These are phyloP conservation scores for Euptelea pleiosperma DNA, from an alignment of 164 flowering plant species.

Conservation along the genomic window DNA sequence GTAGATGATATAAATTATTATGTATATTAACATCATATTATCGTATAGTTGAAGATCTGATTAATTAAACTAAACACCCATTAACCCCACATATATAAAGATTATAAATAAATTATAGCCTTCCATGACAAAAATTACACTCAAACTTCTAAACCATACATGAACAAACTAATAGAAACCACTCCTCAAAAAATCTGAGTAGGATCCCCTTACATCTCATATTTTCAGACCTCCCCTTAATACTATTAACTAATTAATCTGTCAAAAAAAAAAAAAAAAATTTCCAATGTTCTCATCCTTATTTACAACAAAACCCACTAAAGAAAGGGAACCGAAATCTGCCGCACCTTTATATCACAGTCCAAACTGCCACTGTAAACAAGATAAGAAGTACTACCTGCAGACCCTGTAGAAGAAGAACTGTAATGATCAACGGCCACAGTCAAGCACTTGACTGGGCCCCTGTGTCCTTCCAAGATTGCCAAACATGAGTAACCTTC, in stretches of 20 bases:
- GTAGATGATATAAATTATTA: background rate
- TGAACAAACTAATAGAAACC: background rate
- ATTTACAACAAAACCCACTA: background rate
- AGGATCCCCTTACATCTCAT: background rate
- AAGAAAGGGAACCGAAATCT: constrained; percentile 34
- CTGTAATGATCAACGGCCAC: constrained; percentile 26
- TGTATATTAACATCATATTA: background rate
- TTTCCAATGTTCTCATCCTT: too few species aligned
- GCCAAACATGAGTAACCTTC: constrained; percentile 50
- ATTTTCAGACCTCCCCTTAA: background rate
- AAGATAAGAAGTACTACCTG: constrained; percentile 18
- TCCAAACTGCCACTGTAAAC: constrained; percentile 84
- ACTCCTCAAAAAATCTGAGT: constrained; percentile 6
- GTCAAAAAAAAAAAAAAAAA: background rate
- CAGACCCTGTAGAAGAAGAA: background rate
- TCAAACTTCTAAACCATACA: background rate
- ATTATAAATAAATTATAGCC: background rate
- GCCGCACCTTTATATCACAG: constrained; percentile 76
- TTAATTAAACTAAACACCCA: background rate
- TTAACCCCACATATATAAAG: background rate
- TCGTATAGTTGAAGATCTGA: background rate
- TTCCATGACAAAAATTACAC: background rate
- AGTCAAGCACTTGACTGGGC: constrained; percentile 78
- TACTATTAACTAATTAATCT: too few species aligned
- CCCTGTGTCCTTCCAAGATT: constrained; percentile 74